A percentile compares a stretch with the other conserved stretches of the same genome.
These are phyloP conservation scores for Pichia sp. DNA, from an alignment of 1,139 yeast genomes.

Conservation along the genomic window DNA sequence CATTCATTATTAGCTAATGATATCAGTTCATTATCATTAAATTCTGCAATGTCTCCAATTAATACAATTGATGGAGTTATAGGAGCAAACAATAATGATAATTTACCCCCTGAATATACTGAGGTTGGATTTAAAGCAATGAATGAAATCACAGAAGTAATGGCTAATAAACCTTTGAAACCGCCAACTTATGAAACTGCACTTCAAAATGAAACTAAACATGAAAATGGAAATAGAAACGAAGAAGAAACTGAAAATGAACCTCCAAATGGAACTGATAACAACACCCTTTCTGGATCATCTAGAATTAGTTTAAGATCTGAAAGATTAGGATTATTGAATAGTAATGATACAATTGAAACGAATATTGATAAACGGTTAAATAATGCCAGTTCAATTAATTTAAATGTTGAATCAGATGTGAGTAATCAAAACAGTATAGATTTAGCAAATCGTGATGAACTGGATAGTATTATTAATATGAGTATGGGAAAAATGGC, in stretches of 20 bases:
- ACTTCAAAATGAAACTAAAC: neutral
- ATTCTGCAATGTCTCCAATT: neutral
- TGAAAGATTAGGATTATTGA: slow-evolving; percentile 8
- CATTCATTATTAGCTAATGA: slow-evolving; percentile 9
- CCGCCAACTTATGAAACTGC: slow-evolving; percentile 7
- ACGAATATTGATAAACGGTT: neutral
- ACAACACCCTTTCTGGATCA: too few species aligned
- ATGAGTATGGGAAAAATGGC: slow-evolving; percentile 10
- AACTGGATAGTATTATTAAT: slow-evolving; percentile 13
- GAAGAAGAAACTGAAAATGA: neutral
- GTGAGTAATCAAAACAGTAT: slow-evolving; percentile 8
- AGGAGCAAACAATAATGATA: neutral
- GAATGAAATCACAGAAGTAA: neutral
- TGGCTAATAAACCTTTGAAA: neutral
- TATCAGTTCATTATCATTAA: slow-evolving; percentile 7
- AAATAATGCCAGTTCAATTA: too few species aligned
- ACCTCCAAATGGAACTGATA: too few species aligned
- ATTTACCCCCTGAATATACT: slow-evolving; percentile 13
- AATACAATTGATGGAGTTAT: slow-evolving; percentile 12
- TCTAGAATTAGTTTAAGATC: slow-evolving; percentile 8
- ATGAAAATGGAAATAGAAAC: neutral
- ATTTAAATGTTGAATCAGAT: slow-evolving; percentile 6
- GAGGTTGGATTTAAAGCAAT: slow-evolving; percentile 7
- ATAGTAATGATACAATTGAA: neutral
- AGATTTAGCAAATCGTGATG: too few species aligned